Conservation (phyloP, 2,329 filamentous ascomycete species). For the Neurospora sp. region DNA sequence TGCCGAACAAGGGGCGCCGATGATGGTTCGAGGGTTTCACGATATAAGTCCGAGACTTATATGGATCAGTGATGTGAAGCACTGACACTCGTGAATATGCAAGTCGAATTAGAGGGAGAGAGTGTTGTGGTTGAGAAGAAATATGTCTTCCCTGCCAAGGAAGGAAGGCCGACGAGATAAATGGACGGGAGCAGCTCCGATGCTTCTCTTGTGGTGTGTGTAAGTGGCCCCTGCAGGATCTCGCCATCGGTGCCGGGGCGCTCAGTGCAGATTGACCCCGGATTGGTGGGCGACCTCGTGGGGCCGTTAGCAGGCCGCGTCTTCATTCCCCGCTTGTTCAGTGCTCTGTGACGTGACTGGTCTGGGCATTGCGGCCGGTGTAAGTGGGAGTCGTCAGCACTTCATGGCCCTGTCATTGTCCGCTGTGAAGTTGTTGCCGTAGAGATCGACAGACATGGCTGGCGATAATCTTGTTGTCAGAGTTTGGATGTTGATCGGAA, state of each 20-base stretch:
- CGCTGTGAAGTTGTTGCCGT: background rate
- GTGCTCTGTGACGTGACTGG: background rate
- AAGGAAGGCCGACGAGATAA: background rate
- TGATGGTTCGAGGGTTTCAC: background rate
- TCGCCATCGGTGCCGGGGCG: background rate
- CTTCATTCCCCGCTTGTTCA: background rate
- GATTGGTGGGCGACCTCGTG: background rate
- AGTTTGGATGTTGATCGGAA: background rate
- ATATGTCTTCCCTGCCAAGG: background rate
- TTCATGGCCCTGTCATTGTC: background rate
- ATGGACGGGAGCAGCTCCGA: background rate
- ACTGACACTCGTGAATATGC: background rate
- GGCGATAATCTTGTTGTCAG: background rate
- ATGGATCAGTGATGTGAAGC: background rate
- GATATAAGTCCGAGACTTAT: background rate
- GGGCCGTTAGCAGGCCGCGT: background rate
- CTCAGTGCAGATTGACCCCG: background rate
- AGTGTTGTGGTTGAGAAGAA: background rate
- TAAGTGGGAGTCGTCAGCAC: background rate
- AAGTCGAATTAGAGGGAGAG: background rate
- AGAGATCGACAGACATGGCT: background rate
- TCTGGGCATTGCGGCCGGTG: background rate
- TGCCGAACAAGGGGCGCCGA: background rate
- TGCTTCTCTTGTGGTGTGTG: background rate
- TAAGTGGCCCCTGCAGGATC: background rate